Conservation (phyloP, 768 basidiomycete species). For the Suillus clintonianus region DNA sequence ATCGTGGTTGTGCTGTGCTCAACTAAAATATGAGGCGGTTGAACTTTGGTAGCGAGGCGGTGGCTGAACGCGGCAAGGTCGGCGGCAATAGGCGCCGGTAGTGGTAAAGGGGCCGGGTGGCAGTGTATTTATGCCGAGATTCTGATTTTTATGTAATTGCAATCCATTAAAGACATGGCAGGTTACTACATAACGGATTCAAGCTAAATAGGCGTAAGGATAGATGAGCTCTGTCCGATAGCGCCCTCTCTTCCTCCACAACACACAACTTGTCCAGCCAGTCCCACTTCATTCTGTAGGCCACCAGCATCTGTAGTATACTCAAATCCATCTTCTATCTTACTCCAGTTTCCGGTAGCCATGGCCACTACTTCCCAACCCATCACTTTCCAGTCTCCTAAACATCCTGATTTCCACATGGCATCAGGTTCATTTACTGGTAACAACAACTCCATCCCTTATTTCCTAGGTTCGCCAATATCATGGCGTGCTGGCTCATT, state of each 20-base stretch:
- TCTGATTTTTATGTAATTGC: constrained; percentile 1
- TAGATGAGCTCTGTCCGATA: constrained; percentile 8
- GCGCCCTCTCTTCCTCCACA: constrained; percentile 12
- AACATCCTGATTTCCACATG: constrained; percentile 34
- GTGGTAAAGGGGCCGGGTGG: background rate
- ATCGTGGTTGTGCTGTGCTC: background rate
- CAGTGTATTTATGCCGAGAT: background rate
- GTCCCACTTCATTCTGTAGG: constrained; percentile 1
- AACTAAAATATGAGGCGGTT: background rate
- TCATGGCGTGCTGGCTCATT: constrained; percentile 73
- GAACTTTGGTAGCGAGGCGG: background rate
- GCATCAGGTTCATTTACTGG: constrained; percentile 52
- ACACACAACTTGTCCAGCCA: background rate
- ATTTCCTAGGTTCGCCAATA: constrained; percentile 72
- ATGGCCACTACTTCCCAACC: constrained; percentile 46
- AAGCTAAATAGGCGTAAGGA: constrained; percentile 28
- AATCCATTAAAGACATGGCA: background rate
- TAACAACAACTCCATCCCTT: constrained; percentile 54
- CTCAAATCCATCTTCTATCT: constrained; percentile 1
- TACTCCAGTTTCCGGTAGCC: constrained; percentile 2
- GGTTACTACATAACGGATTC: background rate
- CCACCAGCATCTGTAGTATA: constrained; percentile 7
- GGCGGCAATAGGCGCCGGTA: background rate
- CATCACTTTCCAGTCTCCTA: constrained; percentile 39
- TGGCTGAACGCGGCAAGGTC: background rate